phyloP scores from a whole-genome alignment of 2,329 filamentous ascomycete genomes.

The Cercospora sojina region DNA sequence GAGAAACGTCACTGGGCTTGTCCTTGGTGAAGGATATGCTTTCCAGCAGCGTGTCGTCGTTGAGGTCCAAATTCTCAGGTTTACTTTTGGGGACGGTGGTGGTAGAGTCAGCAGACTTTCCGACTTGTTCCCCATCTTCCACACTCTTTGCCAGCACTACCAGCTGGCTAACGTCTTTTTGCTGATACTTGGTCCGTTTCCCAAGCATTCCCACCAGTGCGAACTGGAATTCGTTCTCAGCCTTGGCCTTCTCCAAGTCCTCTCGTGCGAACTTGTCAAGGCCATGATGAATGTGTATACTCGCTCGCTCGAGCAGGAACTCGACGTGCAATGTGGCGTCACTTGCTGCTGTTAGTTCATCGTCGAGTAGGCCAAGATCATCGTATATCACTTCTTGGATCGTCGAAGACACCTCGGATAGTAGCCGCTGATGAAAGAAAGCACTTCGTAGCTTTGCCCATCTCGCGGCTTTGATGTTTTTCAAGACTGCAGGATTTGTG shows the following conservation, averaged over 20 bases:
- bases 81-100: conserved; percentile 15
- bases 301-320: conserved; percentile 78
- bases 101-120: conserved; percentile 3
- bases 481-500: conserved; percentile 49
- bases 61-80: conserved; percentile 66
- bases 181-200: conserved; percentile 77
- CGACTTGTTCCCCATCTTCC: conserved; percentile 28
- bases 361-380: conserved; percentile 58
- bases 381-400: conserved; percentile 62
- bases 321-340: conserved; percentile 56
- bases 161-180: conserved; percentile 79
- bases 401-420: conserved; percentile 61
- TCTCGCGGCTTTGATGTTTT: conserved; percentile 47
- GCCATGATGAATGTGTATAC: conserved; percentile 80
- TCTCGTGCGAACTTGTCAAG: conserved; percentile 72
- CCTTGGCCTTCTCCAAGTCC: conserved; percentile 67
- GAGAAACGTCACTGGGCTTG: conserved; percentile 38
- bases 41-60: conserved; percentile 91
- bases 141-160: conserved; percentile 84
- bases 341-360: conserved; percentile 34
- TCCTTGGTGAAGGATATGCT: conserved; percentile 71
- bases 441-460: conserved; percentile 72
- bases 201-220: conserved; percentile 82
- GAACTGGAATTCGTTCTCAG: conserved; percentile 71
- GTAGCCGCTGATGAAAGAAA: conserved; percentile 68